Conservation (phyloP, 805 yeast genomes). For the Candida michaelii region DNA sequence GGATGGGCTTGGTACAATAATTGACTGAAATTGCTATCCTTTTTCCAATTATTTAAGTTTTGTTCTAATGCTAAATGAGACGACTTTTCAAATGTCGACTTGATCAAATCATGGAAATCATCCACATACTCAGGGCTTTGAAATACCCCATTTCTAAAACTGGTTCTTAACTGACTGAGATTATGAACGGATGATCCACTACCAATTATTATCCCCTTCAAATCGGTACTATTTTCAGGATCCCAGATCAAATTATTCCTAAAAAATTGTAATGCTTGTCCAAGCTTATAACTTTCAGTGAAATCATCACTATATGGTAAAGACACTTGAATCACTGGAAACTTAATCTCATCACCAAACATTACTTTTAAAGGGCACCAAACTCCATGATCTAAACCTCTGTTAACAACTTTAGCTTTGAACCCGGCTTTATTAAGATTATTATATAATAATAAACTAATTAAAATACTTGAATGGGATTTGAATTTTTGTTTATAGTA, state of each 20-base stretch:
- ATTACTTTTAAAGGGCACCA: constrained; percentile 82
- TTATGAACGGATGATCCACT: constrained; percentile 86
- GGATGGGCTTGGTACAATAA: constrained; percentile 64
- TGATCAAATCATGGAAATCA: constrained; percentile 51
- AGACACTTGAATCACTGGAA: constrained; percentile 53
- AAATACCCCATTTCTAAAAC: constrained; percentile 10
- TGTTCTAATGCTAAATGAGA: constrained; percentile 14
- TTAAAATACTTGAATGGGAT: constrained; percentile 39
- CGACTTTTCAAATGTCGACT: constrained; percentile 24
- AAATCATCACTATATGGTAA: constrained; percentile 40
- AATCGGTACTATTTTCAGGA: constrained; percentile 21
- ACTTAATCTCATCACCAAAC: constrained; percentile 46
- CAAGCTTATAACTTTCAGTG: constrained; percentile 50
- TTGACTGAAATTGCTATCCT: constrained; percentile 20
- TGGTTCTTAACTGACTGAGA: constrained; percentile 50
- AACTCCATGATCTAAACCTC: constrained; percentile 82
- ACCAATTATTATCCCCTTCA: constrained; percentile 49
- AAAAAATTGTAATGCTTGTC: constrained; percentile 51
- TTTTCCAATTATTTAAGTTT: constrained; percentile 15
- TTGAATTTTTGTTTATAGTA: constrained; percentile 66
- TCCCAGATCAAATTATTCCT: constrained; percentile 44
- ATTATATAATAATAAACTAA: constrained; percentile 47
- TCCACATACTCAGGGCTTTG: constrained; percentile 51
- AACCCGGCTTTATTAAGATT: constrained; percentile 45
- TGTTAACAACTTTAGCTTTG: constrained; percentile 39